A percentile compares a stretch with the other conserved stretches of the same genome.
These are phyloP conservation scores for Phaffia tasmanica DNA, from an alignment of 768 basidiomycete species.

Conservation along the genomic window DNA sequence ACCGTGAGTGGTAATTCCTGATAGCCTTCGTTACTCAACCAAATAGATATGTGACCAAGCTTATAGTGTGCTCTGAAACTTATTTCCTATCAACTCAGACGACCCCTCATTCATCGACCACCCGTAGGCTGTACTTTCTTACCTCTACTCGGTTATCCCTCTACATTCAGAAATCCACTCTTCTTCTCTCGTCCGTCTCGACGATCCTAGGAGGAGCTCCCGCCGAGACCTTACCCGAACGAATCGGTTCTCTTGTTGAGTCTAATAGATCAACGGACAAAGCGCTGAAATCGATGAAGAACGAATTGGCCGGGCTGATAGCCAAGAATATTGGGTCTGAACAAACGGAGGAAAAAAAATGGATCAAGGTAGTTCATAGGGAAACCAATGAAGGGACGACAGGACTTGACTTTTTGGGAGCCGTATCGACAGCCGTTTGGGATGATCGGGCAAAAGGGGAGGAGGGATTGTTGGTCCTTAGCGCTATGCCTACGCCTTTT, in stretches of 20 bases:
- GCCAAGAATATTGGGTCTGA: neutral
- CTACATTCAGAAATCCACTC: slow-evolving; percentile 52
- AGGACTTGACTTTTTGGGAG: slow-evolving; percentile 15
- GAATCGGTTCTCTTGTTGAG: slow-evolving; percentile 42
- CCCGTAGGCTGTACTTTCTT: slow-evolving; percentile 68
- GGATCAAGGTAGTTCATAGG: no score
- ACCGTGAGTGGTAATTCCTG: neutral
- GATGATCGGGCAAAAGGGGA: neutral
- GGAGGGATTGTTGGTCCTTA: slow-evolving; percentile 1
- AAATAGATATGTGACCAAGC: slow-evolving; percentile 47
- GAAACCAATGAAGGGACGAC: slow-evolving; percentile 1
- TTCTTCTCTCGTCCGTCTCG: slow-evolving; percentile 48
- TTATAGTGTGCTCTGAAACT: no score
- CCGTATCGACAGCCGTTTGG: neutral
- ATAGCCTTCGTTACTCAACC: slow-evolving; percentile 44
- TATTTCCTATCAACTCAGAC: neutral
- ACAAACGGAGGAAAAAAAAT: no score
- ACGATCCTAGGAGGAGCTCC: slow-evolving; percentile 53
- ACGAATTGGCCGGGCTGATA: slow-evolving; percentile 13
- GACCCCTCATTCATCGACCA: slow-evolving; percentile 37
- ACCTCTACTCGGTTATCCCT: slow-evolving; percentile 64
- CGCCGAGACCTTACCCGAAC: slow-evolving; percentile 49
- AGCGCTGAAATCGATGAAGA: neutral
- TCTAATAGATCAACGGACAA: neutral
- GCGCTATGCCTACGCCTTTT: slow-evolving; percentile 1